Percentiles rank a stretch among this genome's conserved stretches.
These are phyloP conservation scores for Fagopyrum esculentum DNA, from an alignment of 148 eudicot genomes.

Conservation along the genomic window DNA sequence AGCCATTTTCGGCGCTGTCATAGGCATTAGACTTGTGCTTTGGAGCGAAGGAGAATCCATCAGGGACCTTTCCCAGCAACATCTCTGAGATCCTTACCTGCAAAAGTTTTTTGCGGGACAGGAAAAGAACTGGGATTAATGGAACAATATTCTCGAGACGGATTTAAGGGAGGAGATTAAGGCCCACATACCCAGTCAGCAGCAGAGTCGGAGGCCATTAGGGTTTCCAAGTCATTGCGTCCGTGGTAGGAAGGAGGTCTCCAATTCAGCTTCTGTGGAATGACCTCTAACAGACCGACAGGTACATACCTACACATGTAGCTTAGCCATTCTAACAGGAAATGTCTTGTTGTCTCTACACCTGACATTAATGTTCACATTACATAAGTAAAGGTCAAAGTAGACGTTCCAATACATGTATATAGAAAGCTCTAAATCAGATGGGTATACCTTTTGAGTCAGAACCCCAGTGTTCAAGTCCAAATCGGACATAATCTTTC, in stretches of 20 bases:
- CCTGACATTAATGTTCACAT: constrained; percentile 32
- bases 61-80: constrained; percentile 92
- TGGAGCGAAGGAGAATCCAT: constrained; percentile 75
- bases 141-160: neutral
- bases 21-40: constrained; percentile 97
- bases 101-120: neutral
- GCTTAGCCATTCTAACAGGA: constrained; percentile 93
- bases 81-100: constrained; percentile 89
- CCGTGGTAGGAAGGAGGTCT: constrained; percentile 85
- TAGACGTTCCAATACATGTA: neutral
- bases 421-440: neutral
- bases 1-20: constrained; percentile 92
- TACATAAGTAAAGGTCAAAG: neutral
- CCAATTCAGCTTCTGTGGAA: constrained; percentile 78
- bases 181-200: constrained; percentile 79
- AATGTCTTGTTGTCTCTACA: constrained; percentile 91
- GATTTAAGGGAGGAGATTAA: constrained; percentile 6
- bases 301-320: constrained; percentile 83
- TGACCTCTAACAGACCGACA: constrained; percentile 82
- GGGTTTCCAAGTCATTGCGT: constrained; percentile 87
- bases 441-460: constrained; percentile 74
- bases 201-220: constrained; percentile 98
- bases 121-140: neutral
- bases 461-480: constrained; percentile 98
- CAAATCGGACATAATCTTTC: constrained; percentile 85